Base-by-base conservation (phyloP, 768 basidiomycete genomes). In the Suillus variegatus region DNA sequence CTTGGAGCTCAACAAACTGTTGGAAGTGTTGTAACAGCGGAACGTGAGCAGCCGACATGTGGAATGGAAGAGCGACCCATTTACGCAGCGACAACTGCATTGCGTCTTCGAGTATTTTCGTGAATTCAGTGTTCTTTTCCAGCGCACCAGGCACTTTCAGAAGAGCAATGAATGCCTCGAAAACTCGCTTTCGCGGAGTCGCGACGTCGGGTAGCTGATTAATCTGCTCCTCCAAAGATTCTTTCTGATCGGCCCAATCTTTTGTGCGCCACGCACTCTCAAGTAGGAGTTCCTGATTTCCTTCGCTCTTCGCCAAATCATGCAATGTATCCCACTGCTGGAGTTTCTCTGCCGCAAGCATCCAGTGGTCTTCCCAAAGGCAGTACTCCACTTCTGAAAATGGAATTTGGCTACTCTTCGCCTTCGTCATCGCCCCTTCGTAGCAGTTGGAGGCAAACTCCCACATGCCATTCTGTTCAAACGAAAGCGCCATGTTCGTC, bases 361-460 rank as follows among this genome's bases (percentile, higher is more conserved):
- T 92, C 97, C 97, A 99, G 75, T 99, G 97, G 75, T 99, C 97
- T 72, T 99, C 97, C 97, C 97, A 99, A 22, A 99, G 81, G 71
- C 93, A 95, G 75, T 96, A 98, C 76, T 99, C 97, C 2, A 91
- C 84, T 76, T 99, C 97, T 14, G 92, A 91, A 80, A 96, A 99
- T 1, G 95, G 89, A 62, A 97, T 87, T 7, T 85, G 80, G 6
- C 94, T 94, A 4, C 86, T 82, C 55, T 95, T 85, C 9, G 95
- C 90, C 76, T 90, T 93, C 69, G 82, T 88, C 77, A 98, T 96
- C 1, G 96, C 97, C 32, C 82, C 79, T 77, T 99, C 97, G 76
- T 99, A 98, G 47, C 90, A 85, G 66, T 82, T 86, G 46, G 92
- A 86, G 0, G 97, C 95, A 71, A 95, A 90, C 38, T 93, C 91